These are phyloP conservation scores for Albophoma yamanashiensis DNA, from an alignment of 2,329 filamentous ascomycete species.

Conservation along the genomic window DNA sequence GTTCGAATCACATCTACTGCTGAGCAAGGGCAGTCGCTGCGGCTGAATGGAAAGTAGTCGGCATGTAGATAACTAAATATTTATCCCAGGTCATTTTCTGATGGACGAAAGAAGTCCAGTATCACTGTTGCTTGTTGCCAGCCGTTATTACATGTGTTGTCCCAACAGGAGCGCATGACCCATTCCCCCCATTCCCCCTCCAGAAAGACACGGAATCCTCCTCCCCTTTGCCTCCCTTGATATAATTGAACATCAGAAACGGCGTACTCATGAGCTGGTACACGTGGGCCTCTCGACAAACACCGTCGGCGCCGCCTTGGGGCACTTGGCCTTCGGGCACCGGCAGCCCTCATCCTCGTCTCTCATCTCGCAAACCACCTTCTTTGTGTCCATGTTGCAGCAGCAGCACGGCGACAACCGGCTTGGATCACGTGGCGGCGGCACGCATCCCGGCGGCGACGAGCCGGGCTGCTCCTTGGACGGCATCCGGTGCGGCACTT, in stretches of 20 bases:
- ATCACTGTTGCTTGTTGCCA: not conserved
- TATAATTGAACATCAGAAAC: not conserved
- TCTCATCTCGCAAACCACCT: slow-evolving; percentile 7
- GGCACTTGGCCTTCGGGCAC: slow-evolving; percentile 11
- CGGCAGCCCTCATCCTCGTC: slow-evolving; percentile 3
- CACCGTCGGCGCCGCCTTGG: slow-evolving; percentile 9
- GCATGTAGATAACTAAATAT: too few relatives aligned
- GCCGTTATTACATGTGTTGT: too few relatives aligned
- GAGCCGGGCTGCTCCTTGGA: not conserved
- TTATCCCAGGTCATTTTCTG: too few relatives aligned
- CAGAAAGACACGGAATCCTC: too few relatives aligned
- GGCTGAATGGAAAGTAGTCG: too few relatives aligned
- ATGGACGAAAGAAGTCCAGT: too few relatives aligned
- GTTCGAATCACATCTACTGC: too few relatives aligned
- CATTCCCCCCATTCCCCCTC: too few relatives aligned
- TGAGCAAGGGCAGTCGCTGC: too few relatives aligned
- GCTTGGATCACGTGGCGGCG: too few relatives aligned
- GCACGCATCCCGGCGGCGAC: not conserved
- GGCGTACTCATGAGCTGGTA: not conserved
- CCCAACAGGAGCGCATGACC: too few relatives aligned
- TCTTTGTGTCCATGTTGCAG: slow-evolving; percentile 8
- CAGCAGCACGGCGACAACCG: slow-evolving; percentile 10
- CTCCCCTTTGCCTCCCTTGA: too few relatives aligned
- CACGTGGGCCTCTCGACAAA: not conserved
- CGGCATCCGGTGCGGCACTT: not conserved